Conservation (phyloP, 768 basidiomycete species). For the Amanita pseudoporphyria region DNA sequence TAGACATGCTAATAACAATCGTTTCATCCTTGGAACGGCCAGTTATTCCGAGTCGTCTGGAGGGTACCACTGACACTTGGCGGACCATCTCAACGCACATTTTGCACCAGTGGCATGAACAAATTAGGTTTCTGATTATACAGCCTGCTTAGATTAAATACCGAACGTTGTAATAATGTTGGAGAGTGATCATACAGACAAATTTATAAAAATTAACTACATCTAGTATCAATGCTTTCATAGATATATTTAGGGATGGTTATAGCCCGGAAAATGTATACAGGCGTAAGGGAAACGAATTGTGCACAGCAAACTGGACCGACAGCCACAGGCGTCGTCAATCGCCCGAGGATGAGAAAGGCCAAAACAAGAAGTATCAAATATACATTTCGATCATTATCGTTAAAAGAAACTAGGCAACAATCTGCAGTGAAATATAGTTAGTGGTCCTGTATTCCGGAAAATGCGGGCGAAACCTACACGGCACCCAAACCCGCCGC, state of each 20-base stretch:
- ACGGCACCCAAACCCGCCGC: constrained; percentile 74
- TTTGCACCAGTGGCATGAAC: no score
- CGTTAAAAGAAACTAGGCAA: constrained; percentile 53
- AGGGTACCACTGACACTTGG: no score
- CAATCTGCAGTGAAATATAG: constrained; percentile 25
- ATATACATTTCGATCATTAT: neutral
- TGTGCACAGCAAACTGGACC: no score
- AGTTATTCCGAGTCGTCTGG: no score
- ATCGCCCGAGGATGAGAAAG: neutral
- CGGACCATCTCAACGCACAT: no score
- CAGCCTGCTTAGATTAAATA: no score
- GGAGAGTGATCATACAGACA: no score
- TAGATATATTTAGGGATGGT: neutral
- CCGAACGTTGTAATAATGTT: neutral
- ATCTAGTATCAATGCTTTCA: neutral
- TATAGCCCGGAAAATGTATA: neutral
- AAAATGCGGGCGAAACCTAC: constrained; percentile 31
- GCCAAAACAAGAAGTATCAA: neutral
- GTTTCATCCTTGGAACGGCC: no score
- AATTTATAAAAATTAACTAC: neutral
- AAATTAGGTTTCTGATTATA: no score
- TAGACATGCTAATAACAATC: no score
- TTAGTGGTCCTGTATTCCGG: neutral
- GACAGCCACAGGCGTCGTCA: no score
- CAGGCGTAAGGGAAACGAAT: no score